Percentiles rank a stretch among this genome's conserved stretches.
Evolutionary conservation across 1,284 basidiomycete genomes (phyloP).

Genomic region (Moniliophthora roreri): DNA sequence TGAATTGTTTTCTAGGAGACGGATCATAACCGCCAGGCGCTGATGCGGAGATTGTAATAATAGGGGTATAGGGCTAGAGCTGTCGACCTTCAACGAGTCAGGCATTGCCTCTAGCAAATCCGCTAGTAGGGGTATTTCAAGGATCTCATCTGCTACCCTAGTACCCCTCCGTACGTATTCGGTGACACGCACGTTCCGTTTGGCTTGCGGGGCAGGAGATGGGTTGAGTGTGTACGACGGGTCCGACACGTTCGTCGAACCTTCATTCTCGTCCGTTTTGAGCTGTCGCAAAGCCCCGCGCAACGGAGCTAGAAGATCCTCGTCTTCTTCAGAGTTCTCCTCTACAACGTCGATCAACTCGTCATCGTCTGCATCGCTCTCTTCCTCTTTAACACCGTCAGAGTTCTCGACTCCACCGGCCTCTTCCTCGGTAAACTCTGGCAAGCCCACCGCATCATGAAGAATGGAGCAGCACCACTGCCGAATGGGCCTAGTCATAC

Average conservation of each 20-base stretch:
- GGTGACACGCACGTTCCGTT: constrained; percentile 21
- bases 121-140: constrained; percentile 48
- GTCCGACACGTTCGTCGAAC: constrained; percentile 29
- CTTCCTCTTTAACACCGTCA: background rate
- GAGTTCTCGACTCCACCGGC: constrained; percentile 19
- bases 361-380: constrained; percentile 50
- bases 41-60: constrained; percentile 49
- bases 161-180: constrained; percentile 78
- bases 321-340: constrained; percentile 40
- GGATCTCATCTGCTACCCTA: constrained; percentile 58
- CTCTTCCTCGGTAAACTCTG: constrained; percentile 28
- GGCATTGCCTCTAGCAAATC: constrained; percentile 39
- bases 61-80: constrained; percentile 32
- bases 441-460: constrained; percentile 63
- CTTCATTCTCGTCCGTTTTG: constrained; percentile 19
- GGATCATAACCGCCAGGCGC: constrained; percentile 59
- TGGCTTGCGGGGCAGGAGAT: constrained; percentile 16
- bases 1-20: constrained; percentile 56
- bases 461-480: constrained; percentile 69
- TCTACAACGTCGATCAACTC: constrained; percentile 59
- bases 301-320: constrained; percentile 64
- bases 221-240: constrained; percentile 25
- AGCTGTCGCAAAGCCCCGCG: constrained; percentile 65
- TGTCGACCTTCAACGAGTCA: constrained; percentile 20
- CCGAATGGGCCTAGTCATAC: constrained; percentile 63